Evolutionary conservation across 352 stramenopile species (phyloP), one percentile per base, ranked within the genome.

Genomic region (Phytophthora tubulina): DNA sequence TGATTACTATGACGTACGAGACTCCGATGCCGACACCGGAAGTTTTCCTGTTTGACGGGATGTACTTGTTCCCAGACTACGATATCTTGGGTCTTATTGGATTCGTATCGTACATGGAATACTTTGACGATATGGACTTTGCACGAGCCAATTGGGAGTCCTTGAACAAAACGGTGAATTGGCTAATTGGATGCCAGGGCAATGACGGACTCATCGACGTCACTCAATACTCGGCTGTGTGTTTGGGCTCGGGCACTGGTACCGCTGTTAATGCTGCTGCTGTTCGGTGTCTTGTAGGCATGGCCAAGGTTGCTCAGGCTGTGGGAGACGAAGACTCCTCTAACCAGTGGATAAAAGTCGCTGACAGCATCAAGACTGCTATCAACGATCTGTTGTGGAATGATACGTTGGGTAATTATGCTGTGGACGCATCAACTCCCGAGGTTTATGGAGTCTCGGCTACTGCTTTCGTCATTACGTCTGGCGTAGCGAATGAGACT

Each of bases 91-190:
- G 72, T 2, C 57, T 79, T 6, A 66, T 76, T 15, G 72, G 72
- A 2, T 66, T 79, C 15, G 68, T 68, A 6, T 76, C 72, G 2
- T 79, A 74, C 63, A 79, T 79, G 72, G 72, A 79, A 30, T 79
- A 79, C 54, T 79, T 59, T 46, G 56, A 79, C 44, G 67, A 63
- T 46, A 17, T 73, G 3, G 57, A 27, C 0, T 79, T 79, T n/a
- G 62, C 61, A 7, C 32, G 67, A 45, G 42, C 49, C 1, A 54
- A 79, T 31, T 79, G 72, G 72, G 67, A 62, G 13, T 54, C 66
- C 30, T 65, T 73, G 14, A 73, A 39, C 31, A 60, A 61, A 13
- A 51, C 72, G 6, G 50, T 70, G 39, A 53, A 38, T 2, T 79
- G 72, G 72, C 62, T 79, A 35, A 3, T 62, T 73, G 8, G 2